Conservation (phyloP, 2,329 filamentous ascomycete genomes). For the Calycina marina region DNA sequence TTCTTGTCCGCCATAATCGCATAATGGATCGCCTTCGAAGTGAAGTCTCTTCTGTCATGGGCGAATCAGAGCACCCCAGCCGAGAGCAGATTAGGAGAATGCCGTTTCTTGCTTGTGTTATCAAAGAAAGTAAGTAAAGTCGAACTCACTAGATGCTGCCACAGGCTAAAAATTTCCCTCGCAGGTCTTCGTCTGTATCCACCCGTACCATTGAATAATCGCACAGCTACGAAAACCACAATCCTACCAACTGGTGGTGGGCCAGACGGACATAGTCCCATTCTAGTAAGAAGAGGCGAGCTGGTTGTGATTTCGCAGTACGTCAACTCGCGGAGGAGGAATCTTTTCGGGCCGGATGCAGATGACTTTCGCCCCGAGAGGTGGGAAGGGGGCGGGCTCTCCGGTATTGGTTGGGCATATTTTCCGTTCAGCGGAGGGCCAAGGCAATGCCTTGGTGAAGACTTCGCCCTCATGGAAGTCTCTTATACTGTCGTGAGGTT, state of each 20-base stretch:
- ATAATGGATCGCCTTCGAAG: neutral
- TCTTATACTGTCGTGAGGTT: neutral
- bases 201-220: neutral
- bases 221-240: neutral
- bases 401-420: neutral
- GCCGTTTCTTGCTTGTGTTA: no score
- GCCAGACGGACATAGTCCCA: neutral
- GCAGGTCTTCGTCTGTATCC: neutral
- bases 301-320: neutral
- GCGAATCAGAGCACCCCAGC: no score
- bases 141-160: neutral
- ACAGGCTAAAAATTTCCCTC: neutral
- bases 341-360: neutral
- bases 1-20: neutral
- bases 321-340: neutral
- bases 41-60: no score
- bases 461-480: neutral
- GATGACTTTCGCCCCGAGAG: neutral
- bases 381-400: neutral
- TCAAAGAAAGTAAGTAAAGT: no score
- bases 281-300: neutral
- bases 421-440: neutral
- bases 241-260: neutral
- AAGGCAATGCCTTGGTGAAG: neutral
- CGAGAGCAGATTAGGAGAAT: no score